Base-by-base conservation (phyloP, 495 filamentous ascomycete genomes). In the Talaromyces borbonicus region DNA sequence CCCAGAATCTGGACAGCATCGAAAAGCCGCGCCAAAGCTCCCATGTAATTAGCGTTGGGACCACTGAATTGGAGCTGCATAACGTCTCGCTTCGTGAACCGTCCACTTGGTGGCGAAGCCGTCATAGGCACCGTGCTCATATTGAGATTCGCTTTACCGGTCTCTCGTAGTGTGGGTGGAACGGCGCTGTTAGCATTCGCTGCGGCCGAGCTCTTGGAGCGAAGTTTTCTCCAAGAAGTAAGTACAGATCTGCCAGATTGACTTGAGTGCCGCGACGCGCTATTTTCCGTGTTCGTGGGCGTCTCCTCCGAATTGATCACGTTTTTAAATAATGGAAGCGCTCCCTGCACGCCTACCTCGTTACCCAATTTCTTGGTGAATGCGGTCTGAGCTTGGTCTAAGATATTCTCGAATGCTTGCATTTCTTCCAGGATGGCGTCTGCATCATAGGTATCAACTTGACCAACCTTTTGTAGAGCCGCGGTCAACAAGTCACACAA, bases 371-470 rank as follows among this genome's bases (percentile, higher is more conserved):
- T 95, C 58, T 90, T 90, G 5, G 79, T 62, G 20, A 98, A 68
- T 9, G 72, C 69, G 7, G 73, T 60, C 60, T 95, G 89, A 0
- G 84, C 87, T 55, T 88, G 82, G 55, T 97, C 92, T 23, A 98
- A 73, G 27, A 96, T 73, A 44, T 68, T 72, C 63, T 98, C 92
- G 22, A 98, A 72, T n/a, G 78, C 69, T 57, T 96, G 87, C 87
- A 98, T 94, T 59, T 98, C 92, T 53, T 95, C 90, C 24, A 93
- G 67, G 12, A 98, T 80, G 15, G 89, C 85, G 53, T 94, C 88
- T 2, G 90, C 86, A 59, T 97, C 90, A 49, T 80, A 81, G 2
- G 80, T 88, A 52, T 96, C 88, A 4, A 95, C 88, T 43, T 78
- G 76, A 12, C 80, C 77, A 22, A 98, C 72, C 56, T 87, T 90